phyloP scores from a whole-genome alignment of 805 yeast genomes.

The Cyberlindnera sargentensis region DNA sequence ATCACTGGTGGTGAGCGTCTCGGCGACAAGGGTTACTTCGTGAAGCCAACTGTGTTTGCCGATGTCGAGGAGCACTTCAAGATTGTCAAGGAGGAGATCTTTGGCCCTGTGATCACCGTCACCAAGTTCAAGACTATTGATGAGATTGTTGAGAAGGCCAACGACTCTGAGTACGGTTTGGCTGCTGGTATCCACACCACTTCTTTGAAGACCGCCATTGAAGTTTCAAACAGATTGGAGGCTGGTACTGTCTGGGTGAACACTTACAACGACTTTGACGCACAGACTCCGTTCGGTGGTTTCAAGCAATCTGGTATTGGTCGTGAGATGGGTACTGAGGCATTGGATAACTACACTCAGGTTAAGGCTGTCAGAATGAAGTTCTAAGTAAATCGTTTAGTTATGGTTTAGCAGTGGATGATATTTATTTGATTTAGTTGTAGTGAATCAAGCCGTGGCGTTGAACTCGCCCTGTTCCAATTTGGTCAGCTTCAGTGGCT shows the following conservation, averaged over 20 bases:
- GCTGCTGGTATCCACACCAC: conserved; percentile 88
- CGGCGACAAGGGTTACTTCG: conserved; percentile 56
- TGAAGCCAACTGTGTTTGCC: conserved; percentile 69
- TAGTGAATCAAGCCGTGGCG: conserved; percentile 14
- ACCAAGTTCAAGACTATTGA: conserved; percentile 77
- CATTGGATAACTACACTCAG: conserved; percentile 79
- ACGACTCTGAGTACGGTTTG: conserved; percentile 77
- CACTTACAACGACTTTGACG: conserved; percentile 84
- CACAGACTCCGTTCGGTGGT: conserved; percentile 88
- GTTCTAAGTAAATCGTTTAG: conserved; percentile 30
- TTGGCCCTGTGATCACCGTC: conserved; percentile 88
- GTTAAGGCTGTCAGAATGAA: conserved; percentile 66
- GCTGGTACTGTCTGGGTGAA: conserved; percentile 93
- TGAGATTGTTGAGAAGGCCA: conserved; percentile 72
- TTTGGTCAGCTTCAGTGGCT: conserved; percentile 53
- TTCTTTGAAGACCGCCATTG: conserved; percentile 66
- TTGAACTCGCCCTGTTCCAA: conserved; percentile 23
- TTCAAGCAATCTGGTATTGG: conserved; percentile 88
- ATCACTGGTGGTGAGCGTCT: conserved; percentile 63
- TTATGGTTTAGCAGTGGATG: too few relatives aligned
- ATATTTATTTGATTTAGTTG: neutral
- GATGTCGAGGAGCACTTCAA: conserved; percentile 61
- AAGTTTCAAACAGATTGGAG: conserved; percentile 64
- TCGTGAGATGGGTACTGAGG: conserved; percentile 87
- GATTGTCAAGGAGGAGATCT: conserved; percentile 71